Base-by-base conservation (phyloP, 108 stramenopile species). In the Skeletonema potamos region DNA sequence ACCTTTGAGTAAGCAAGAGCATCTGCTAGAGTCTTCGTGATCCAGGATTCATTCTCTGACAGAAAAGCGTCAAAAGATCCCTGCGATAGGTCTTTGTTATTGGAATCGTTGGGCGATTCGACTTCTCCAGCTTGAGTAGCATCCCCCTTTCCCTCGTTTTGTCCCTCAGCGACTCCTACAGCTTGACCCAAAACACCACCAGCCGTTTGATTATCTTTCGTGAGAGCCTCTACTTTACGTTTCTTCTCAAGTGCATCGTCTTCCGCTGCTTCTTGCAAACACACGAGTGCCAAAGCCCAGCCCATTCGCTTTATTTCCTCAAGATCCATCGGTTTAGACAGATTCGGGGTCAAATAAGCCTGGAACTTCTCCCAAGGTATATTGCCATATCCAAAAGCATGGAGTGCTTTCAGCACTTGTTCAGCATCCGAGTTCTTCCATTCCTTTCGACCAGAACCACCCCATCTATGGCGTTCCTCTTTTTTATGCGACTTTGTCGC, bases 251-350 rank as follows among this genome's bases (percentile, higher is more conserved):
- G 26, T 7, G 80, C 87, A 27, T 85, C 73, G 43, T 87, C 85
- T 27, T 88, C 62, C 0, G 90, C 87, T 18, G 78, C 61, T 79
- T 94, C 93, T 24, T 81, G 58, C 12, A 94, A 46, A 27, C 77
- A 65, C 18, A 83, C 66, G 13, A 94, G 79, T 1, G 79, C 54
- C 27, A 92, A 27, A 2, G 88, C 66, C 91, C 93, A 92, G 43
- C 77, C 56, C 91, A 95, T 92, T 36, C 91, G 86, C 68, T 70
- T 74, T 12, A 92, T 57, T 85, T 93, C 74, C 11, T 76, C 74
- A 20, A 62, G 63, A 2, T 56, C 54, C 66, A 70, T 75, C 4
- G 71, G 29, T 27, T 76, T 82, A 29, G 81, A 76, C n/a, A 77
- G 30, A 2, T 76, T 27, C 22, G 48, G 22, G 8, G 48, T 51